Base-by-base conservation (phyloP, 805 yeast species). In the Blastobotrys terrestris region DNA sequence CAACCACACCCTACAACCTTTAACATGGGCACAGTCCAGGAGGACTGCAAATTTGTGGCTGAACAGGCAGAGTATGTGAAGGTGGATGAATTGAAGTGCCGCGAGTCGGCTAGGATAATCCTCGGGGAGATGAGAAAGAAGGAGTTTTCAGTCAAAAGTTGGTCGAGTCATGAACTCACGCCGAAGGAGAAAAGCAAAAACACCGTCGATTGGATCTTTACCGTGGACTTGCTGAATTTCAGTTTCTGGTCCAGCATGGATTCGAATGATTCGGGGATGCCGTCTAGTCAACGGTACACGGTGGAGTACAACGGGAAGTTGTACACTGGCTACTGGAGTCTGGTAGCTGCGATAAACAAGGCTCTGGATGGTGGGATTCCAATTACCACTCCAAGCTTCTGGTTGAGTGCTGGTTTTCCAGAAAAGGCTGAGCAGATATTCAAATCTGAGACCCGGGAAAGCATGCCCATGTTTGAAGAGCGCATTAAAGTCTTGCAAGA, bases 311-410 rank as follows among this genome's bases (percentile, higher is more conserved):
- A 66, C 2, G 71, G 65, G 16, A 40, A 55, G 16, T 40, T 21
- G 22, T 73, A 71, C 61, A 73, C 77, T 0, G 77, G 77, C 8
- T 73, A 73, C 60, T 72, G 77, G 77, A 71, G 76, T 49, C 60
- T 73, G 20, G 68, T 65, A 14, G 77, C 77, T 0, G 73, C 73
- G 11, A 60, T 73, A 15, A 69, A 74, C 56, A 57, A 72, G n/a
- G 77, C 77, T 1, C 54, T 73, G 20, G 72, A 67, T 20, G 63
- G 64, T n/a, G 70, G 67, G 1, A 60, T 72, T 7, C 70, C 72
- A 1, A 64, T 73, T 31, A 72, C 75, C 1, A 48, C 56, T 2
- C 74, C 75, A 2, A 11, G 42, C 16, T 70, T 60, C 51, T 74
- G 77, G 76, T 39, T 44, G 0, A 44, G 60, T 14, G 48, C 41